Conservation (phyloP, 805 yeast species). For the Metschnikowia orientalis region DNA sequence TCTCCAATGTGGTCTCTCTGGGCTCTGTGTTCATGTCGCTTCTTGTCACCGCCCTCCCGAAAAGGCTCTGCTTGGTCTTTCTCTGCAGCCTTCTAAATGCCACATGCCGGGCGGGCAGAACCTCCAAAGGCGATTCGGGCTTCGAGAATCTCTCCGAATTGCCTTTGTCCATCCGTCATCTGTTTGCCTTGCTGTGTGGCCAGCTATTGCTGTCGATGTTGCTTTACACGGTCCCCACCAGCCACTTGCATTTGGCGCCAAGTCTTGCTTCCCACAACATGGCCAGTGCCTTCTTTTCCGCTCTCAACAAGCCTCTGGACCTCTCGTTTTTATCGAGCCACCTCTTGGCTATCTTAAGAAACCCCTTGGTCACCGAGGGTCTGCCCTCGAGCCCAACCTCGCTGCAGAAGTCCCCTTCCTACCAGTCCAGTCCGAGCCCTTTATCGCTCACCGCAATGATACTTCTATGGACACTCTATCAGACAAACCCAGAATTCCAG, state of each 20-base stretch:
- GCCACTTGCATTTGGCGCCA: too few relatives aligned
- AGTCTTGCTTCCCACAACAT: too few relatives aligned
- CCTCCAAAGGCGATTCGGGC: slow-evolving; percentile 41
- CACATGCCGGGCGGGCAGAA: slow-evolving; percentile 47
- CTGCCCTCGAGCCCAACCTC: background rate
- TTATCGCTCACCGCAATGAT: slow-evolving; percentile 60
- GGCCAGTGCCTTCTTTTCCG: slow-evolving; percentile 49
- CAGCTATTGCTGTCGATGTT: slow-evolving; percentile 61
- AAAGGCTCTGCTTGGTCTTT: slow-evolving; percentile 43
- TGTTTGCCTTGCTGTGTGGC: slow-evolving; percentile 50
- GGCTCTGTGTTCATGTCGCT: slow-evolving; percentile 64
- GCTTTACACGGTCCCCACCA: slow-evolving; percentile 56
- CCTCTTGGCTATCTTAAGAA: slow-evolving; percentile 36
- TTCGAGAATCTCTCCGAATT: slow-evolving; percentile 28
- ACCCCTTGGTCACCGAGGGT: slow-evolving; percentile 7
- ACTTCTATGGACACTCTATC: slow-evolving; percentile 71
- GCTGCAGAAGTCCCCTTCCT: too few relatives aligned
- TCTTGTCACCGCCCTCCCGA: slow-evolving; percentile 48
- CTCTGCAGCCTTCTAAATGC: slow-evolving; percentile 70
- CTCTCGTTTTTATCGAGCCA: slow-evolving; percentile 45
- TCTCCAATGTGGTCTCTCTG: slow-evolving; percentile 36
- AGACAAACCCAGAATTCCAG: slow-evolving; percentile 61
- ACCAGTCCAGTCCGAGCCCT: too few relatives aligned
- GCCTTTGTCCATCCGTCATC: slow-evolving; percentile 40
- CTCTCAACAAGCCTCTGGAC: slow-evolving; percentile 52